Percentiles rank a stretch among this genome's conserved stretches.
Evolutionary conservation across 148 eudicot genomes (phyloP).

Genomic region (Silene uniflora): DNA sequence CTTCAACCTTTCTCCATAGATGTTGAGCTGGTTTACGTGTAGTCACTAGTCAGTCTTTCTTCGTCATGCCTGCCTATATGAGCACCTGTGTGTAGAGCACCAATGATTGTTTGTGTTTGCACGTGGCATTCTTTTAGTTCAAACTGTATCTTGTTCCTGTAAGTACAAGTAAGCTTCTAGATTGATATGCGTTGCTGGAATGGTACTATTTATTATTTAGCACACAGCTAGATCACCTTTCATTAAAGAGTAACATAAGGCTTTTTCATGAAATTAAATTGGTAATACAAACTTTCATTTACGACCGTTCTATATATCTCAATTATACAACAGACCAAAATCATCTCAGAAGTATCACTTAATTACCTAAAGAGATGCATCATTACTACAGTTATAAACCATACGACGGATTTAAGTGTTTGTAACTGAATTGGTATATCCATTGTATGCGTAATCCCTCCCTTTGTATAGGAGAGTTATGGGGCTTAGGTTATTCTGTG

Average conservation of each 20-base stretch:
- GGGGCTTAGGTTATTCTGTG: not conserved
- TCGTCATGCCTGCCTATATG: not conserved
- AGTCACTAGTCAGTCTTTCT: not conserved
- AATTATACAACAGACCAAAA: not conserved
- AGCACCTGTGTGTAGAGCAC: not conserved
- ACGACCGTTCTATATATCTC: too few species aligned
- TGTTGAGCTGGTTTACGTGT: not conserved
- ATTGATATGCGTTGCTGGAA: not conserved
- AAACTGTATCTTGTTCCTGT: not conserved
- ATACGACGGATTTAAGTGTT: too few species aligned
- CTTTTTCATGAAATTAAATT: not conserved
- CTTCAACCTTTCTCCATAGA: slow-evolving; percentile 9
- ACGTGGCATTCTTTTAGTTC: not conserved
- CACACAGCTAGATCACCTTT: not conserved
- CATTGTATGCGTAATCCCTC: not conserved
- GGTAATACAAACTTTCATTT: not conserved
- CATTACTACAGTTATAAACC: too few species aligned
- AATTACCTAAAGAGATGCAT: too few species aligned
- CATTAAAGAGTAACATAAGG: not conserved
- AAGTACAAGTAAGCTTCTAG: not conserved
- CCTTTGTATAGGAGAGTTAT: not conserved
- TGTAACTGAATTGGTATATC: not conserved
- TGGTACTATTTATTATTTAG: not conserved
- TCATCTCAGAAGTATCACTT: not conserved
- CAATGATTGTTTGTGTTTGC: not conserved